Conservation (phyloP, 148 eudicot species). For the Fagopyrum esculentum region DNA sequence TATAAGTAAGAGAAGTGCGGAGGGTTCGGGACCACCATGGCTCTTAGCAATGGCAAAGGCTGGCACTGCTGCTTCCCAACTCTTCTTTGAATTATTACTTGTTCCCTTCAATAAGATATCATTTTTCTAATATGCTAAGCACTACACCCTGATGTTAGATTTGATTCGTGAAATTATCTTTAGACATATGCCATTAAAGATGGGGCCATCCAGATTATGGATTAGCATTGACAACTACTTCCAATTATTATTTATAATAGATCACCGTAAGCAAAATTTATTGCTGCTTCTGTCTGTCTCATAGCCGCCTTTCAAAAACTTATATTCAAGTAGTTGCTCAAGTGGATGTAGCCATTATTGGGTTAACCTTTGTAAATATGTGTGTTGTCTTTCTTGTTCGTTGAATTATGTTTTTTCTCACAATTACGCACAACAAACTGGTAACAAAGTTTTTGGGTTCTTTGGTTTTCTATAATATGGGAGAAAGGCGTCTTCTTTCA, state of each 20-base stretch:
- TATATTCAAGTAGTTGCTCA: no score
- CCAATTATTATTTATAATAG: background rate
- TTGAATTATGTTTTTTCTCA: no score
- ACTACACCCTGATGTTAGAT: background rate
- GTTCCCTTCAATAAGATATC: background rate
- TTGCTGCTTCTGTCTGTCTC: background rate
- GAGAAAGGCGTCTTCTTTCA: no score
- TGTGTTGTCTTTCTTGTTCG: no score
- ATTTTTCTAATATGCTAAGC: background rate
- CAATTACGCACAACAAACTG: no score
- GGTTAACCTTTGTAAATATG: no score
- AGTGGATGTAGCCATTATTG: no score
- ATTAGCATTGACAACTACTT: background rate
- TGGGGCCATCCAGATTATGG: background rate
- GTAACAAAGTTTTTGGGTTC: no score
- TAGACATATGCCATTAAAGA: slow-evolving; percentile 1
- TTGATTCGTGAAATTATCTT: background rate
- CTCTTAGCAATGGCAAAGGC: background rate
- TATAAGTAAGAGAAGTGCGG: background rate
- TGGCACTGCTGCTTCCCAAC: background rate
- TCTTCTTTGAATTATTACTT: background rate
- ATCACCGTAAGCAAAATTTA: background rate
- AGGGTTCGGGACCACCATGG: slow-evolving; percentile 5
- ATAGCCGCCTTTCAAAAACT: background rate
- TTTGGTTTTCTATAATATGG: no score